Base-by-base conservation (phyloP, 1,139 yeast genomes). In the Suhomyces guaymorum region DNA sequence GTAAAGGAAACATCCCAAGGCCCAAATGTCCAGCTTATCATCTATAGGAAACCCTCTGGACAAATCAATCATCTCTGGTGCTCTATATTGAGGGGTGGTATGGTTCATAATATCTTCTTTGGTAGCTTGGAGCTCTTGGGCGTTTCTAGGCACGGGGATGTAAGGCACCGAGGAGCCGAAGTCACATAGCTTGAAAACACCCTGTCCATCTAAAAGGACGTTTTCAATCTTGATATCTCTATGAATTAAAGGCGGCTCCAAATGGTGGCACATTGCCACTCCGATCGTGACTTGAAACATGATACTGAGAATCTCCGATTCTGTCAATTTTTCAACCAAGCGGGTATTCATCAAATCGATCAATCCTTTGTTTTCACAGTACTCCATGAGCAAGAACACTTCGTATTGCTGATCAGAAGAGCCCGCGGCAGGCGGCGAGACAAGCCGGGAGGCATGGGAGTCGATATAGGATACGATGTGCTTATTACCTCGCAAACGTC, bases 1-100 rank as follows among this genome's bases (percentile, higher is more conserved):
- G 67, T 90, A 92, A 35, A 92, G 67, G 47, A 94, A 85, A 18
- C 90, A 80, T 10, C 98, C 98, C 39, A 92, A 66, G 1, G 98
- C 98, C 98, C 98, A 92, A 21, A 92, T 81, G 61, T 92, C 98
- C 43, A 90, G 79, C 57, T 92, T 92, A 54, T 92, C 97, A 60
- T 90, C 95, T 42, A 92, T 85, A 3, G 97, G 95, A 41, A 83
- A 73, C 4, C 94, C 87, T 43, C 84, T 74, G 44, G 83, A 78
- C 28, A 92, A 70, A 60, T 92, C 97, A 35, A 94, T 75, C 98
- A 92, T 92, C 59, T 92, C 98, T 1, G 98, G 98, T 1, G 96
- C 75, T 47, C 98, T 72, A 60, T 92, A 92, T 59, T 92, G 98
- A n/a, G 97, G 96, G 2, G 98, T 92, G 0, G 98, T 92, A 58